Evolutionary conservation across 805 yeast genomes (phyloP).

Genomic region (Kodamaea kaohsiungensis): DNA sequence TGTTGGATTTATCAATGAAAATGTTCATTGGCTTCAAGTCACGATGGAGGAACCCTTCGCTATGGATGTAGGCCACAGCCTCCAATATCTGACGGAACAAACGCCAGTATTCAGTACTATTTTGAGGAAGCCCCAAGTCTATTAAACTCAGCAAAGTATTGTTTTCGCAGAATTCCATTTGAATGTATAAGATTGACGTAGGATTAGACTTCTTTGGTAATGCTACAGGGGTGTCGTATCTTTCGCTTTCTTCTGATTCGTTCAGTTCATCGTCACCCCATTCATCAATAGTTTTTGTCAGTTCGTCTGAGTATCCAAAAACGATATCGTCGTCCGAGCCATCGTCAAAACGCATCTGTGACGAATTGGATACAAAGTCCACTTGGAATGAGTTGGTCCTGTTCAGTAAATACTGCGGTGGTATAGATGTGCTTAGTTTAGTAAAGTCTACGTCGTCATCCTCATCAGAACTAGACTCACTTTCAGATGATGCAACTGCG

Average conservation of each 20-base stretch:
- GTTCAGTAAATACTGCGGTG: background rate
- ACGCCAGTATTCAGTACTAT: conserved; percentile 86
- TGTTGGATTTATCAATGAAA: conserved; percentile 86
- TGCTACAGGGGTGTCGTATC: background rate
- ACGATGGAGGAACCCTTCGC: conserved; percentile 92
- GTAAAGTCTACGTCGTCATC: background rate
- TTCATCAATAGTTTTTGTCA: conserved; percentile 3
- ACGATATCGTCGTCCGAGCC: conserved; percentile 4
- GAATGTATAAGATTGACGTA: conserved; percentile 79
- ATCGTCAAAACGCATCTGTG: conserved; percentile 10
- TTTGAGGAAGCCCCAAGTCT: conserved; percentile 63
- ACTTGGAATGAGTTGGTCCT: conserved; percentile 35
- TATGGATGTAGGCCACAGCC: conserved; percentile 87
- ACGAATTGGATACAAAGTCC: conserved; percentile 70
- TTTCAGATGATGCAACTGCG: conserved; percentile 22
- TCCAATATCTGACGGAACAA: conserved; percentile 83
- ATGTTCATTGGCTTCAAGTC: conserved; percentile 95
- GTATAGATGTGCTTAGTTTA: background rate
- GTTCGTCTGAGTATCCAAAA: conserved; percentile 2
- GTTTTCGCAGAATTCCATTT: conserved; percentile 98
- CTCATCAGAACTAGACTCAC: background rate
- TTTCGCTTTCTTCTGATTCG: conserved; percentile 2
- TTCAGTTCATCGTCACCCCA: background rate
- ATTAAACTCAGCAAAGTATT: conserved; percentile 85
- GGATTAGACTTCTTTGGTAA: background rate